These are phyloP conservation scores for Aureobasidium mangrovei DNA, from an alignment of 2,329 filamentous ascomycete species.

Conservation along the genomic window DNA sequence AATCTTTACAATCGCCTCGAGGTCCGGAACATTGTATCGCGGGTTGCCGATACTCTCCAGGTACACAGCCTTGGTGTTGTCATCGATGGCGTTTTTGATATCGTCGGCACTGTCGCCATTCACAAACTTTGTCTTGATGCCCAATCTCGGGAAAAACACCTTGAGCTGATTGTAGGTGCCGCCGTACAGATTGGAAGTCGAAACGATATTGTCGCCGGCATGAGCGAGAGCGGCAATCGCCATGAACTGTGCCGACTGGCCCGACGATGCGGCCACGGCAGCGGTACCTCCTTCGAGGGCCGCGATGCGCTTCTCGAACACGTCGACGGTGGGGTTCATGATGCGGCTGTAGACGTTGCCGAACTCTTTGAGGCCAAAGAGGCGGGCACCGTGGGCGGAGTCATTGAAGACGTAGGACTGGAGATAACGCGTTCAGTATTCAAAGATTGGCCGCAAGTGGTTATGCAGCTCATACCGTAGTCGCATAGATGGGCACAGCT, in stretches of 20 bases:
- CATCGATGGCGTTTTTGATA: slow-evolving; percentile 75
- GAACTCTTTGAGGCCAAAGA: slow-evolving; percentile 93
- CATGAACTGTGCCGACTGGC: slow-evolving; percentile 90
- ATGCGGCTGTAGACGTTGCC: slow-evolving; percentile 98
- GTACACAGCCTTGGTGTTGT: slow-evolving; percentile 87
- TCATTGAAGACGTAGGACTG: slow-evolving; percentile 91
- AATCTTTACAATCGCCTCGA: slow-evolving; percentile 74
- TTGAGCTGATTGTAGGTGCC: slow-evolving; percentile 98
- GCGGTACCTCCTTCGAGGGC: slow-evolving; percentile 87
- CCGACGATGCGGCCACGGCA: slow-evolving; percentile 74
- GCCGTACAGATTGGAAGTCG: slow-evolving; percentile 84
- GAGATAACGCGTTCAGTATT: background rate
- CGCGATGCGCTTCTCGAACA: slow-evolving; percentile 94
- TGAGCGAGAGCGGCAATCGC: slow-evolving; percentile 75
- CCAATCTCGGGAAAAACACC: slow-evolving; percentile 76
- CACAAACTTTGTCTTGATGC: slow-evolving; percentile 82
- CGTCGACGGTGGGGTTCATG: slow-evolving; percentile 86
- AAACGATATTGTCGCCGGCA: slow-evolving; percentile 85
- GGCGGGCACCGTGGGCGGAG: slow-evolving; percentile 85
- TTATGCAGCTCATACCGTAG: slow-evolving; percentile 45
- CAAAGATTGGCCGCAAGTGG: background rate
- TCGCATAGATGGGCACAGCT: slow-evolving; percentile 92
- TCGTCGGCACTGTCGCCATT: slow-evolving; percentile 70
- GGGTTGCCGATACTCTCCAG: slow-evolving; percentile 92
- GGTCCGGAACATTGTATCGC: slow-evolving; percentile 83